These are phyloP conservation scores for Hippophae rhamnoides DNA, from an alignment of 306 rosid species.

Conservation along the genomic window DNA sequence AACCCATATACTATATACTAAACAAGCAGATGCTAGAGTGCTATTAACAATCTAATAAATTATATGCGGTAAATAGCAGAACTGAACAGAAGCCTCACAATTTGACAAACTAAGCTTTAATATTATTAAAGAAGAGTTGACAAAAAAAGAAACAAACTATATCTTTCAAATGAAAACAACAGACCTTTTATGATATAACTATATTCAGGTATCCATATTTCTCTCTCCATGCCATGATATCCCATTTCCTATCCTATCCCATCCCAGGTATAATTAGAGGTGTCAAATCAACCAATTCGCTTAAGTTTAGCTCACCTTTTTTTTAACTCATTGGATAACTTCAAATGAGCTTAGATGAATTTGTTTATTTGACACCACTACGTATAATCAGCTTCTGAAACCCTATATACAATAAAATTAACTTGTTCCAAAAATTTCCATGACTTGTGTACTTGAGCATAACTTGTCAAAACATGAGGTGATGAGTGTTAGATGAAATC, in stretches of 20 bases:
- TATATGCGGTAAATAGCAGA: background rate
- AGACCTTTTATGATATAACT: slow-evolving; percentile 25
- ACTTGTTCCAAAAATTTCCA: slow-evolving; percentile 25
- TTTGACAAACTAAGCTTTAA: slow-evolving; percentile 13
- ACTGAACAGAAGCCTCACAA: background rate
- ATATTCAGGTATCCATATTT: slow-evolving; percentile 20
- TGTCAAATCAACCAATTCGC: too few species aligned
- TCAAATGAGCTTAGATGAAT: too few species aligned
- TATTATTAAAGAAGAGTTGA: slow-evolving; percentile 3
- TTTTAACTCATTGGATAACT: too few species aligned
- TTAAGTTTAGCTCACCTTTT: too few species aligned
- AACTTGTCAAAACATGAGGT: slow-evolving; percentile 17
- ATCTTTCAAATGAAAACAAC: slow-evolving; percentile 19
- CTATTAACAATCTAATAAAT: background rate
- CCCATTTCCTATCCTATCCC: background rate
- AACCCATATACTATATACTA: too few species aligned
- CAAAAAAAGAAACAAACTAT: slow-evolving; percentile 11
- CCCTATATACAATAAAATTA: slow-evolving; percentile 35
- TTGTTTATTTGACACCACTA: too few species aligned
- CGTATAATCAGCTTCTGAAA: slow-evolving; percentile 1
- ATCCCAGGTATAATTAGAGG: slow-evolving; percentile 18
- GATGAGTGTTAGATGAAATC: slow-evolving; percentile 18
- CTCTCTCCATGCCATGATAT: slow-evolving; percentile 26
- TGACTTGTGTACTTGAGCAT: slow-evolving; percentile 18
- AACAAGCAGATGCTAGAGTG: too few species aligned